A percentile compares a stretch with the other conserved stretches of the same genome.
Evolutionary conservation across 805 yeast species (phyloP).

Genomic region (Maudiozyma pseudohumilis): DNA sequence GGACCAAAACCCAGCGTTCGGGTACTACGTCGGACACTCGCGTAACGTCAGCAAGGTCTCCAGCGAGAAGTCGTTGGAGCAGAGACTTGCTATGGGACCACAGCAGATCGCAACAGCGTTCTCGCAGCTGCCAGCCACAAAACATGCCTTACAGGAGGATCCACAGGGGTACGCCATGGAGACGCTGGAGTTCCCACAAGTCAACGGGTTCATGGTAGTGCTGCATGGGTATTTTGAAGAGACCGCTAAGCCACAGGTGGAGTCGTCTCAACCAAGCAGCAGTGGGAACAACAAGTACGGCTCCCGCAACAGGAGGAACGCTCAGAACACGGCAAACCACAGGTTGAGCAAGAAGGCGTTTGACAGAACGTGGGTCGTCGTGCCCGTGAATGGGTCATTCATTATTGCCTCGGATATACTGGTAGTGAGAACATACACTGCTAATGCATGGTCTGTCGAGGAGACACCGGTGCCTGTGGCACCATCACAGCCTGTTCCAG

Average conservation of each 20-base stretch:
- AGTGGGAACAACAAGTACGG: conserved; percentile 9
- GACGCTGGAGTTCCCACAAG: conserved; percentile 56
- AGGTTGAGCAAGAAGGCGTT: conserved; percentile 59
- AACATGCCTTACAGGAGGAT: conserved; percentile 54
- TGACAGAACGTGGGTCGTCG: conserved; percentile 73
- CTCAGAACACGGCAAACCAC: conserved; percentile 23
- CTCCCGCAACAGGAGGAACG: conserved; percentile 19
- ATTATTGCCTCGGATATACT: conserved; percentile 82
- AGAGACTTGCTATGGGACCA: conserved; percentile 58
- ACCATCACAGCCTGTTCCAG: not conserved
- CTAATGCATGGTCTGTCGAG: conserved; percentile 44
- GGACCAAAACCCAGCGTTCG: conserved; percentile 40
- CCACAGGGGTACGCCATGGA: conserved; percentile 72
- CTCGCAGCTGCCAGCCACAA: conserved; percentile 62
- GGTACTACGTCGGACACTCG: conserved; percentile 61
- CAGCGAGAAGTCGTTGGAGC: conserved; percentile 42
- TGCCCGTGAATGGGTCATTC: conserved; percentile 56
- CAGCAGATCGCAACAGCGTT: conserved; percentile 55
- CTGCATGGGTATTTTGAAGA: conserved; percentile 85
- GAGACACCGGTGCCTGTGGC: not conserved
- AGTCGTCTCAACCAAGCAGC: conserved; percentile 18
- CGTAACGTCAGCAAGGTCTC: conserved; percentile 63
- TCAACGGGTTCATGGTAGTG: conserved; percentile 66
- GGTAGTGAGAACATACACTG: conserved; percentile 51
- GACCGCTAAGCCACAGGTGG: conserved; percentile 41